Evolutionary conservation across 164 flowering plant species (phyloP).

Genomic region (Sedum album): DNA sequence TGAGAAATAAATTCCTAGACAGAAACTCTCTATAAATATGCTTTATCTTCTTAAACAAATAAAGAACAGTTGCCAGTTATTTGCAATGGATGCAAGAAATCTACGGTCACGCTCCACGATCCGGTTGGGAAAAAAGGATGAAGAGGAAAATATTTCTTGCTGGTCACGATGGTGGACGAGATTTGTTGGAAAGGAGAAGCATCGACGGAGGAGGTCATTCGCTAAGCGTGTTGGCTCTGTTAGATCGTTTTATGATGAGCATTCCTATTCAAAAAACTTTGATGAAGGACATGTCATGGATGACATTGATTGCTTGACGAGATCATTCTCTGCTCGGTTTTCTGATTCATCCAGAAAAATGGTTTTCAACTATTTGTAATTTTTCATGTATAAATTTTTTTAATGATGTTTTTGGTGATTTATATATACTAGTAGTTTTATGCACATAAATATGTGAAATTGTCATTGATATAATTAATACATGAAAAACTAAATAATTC

Average conservation of each 20-base stretch:
- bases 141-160: background rate
- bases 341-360: background rate
- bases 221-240: background rate
- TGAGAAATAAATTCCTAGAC: background rate
- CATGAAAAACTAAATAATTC: too few relatives aligned
- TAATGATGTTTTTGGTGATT: too few relatives aligned
- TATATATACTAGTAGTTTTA: too few relatives aligned
- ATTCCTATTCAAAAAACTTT: background rate
- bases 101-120: background rate
- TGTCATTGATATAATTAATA: too few relatives aligned
- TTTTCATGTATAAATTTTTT: too few relatives aligned
- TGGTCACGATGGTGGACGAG: background rate
- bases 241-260: background rate
- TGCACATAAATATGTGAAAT: too few relatives aligned
- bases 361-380: background rate
- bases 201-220: background rate
- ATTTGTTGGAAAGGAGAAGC: background rate
- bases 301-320: background rate
- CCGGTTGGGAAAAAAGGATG: background rate
- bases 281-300: background rate
- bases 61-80: background rate
- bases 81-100: background rate
- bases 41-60: background rate
- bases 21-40: background rate
- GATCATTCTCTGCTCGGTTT: conserved; percentile 1